Base-by-base conservation (phyloP, 257 asterid species). In the Leonotis leonurus region DNA sequence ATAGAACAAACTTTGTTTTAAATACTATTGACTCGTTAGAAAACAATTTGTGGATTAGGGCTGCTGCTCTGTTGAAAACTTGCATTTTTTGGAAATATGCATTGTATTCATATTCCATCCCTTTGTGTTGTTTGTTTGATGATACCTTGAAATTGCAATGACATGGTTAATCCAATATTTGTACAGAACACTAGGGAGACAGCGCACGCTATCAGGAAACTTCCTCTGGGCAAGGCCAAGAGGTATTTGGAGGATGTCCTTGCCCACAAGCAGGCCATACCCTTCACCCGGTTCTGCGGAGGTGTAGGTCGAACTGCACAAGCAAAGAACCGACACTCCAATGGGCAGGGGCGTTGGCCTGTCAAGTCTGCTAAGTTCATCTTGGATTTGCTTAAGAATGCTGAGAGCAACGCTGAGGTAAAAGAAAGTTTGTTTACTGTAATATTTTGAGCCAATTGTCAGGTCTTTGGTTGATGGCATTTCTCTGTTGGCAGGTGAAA, bases 301-400 rank as follows among this genome's bases (percentile, higher is more conserved):
- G 93, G 93, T 35, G 94, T 85, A 16, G 94, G 94, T 11, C 66
- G 94, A 41, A 83, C 90, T 50, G 94, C 90, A 29, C 94, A 85
- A 56, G 94, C 88, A 0, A 85, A 85, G 75, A 81, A 73, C 76
- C 70, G 94, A 32, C 94, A 83, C 37, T 83, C 94, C 5, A 85
- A 85, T 50, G 90, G 91, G 10, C 95, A 83, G 72, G 90, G 90
- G 0, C 81, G 94, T 3, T 85, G 94, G 94, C 94, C 94, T n/a
- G 94, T 65, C 0, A 85, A 85, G 65, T 85, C 94, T 43, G 94
- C 87, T 5, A 77, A 72, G 64, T 80, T 80, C 64, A 82, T 85
- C 73, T 69, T 85, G 48, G 94, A 85, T 65, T 77, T 85, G 35
- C 85, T 85, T 12, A 85, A 85, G 75, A 85, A 85, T 73, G 94